phyloP scores from a whole-genome alignment of 805 yeast species.

The Starmerella vitae region DNA sequence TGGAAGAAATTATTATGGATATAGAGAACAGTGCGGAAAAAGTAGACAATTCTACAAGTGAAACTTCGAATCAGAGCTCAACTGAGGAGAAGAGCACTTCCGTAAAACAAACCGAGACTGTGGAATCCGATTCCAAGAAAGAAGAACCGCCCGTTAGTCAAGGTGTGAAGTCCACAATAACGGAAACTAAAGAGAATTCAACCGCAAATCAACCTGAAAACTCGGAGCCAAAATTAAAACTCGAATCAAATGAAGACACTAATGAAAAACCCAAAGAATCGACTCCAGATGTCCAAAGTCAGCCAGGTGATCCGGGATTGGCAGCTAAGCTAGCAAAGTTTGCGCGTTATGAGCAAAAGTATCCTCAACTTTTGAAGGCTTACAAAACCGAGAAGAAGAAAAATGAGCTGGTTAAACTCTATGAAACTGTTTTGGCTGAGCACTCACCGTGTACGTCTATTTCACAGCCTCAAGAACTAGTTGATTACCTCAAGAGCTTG shows the following conservation, averaged over 20 bases:
- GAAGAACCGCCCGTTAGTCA: neutral
- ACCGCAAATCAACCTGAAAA: neutral
- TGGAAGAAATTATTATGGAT: slow-evolving; percentile 12
- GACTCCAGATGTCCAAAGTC: slow-evolving; percentile 5
- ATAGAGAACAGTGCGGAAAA: neutral
- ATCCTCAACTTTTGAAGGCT: slow-evolving; percentile 70
- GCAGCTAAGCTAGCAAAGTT: slow-evolving; percentile 21
- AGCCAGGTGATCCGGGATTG: slow-evolving; percentile 1
- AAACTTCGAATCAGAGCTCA: neutral
- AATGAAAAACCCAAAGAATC: neutral
- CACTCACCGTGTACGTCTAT: slow-evolving; percentile 68
- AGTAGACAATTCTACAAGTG: neutral
- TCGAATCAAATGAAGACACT: neutral
- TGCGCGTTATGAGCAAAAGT: slow-evolving; percentile 67
- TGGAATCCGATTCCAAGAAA: neutral
- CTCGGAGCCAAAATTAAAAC: neutral
- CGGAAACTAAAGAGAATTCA: neutral
- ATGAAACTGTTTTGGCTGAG: slow-evolving; percentile 63
- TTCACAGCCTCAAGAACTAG: slow-evolving; percentile 54
- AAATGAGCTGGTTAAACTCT: slow-evolving; percentile 40
- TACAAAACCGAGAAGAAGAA: slow-evolving; percentile 69
- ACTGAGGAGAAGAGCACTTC: neutral
- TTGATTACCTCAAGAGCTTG: slow-evolving; percentile 54
- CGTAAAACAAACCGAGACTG: neutral
- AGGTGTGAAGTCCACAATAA: neutral